phyloP scores from a whole-genome alignment of 495 filamentous ascomycete species.

The Penicillium psychrofluorescens region DNA sequence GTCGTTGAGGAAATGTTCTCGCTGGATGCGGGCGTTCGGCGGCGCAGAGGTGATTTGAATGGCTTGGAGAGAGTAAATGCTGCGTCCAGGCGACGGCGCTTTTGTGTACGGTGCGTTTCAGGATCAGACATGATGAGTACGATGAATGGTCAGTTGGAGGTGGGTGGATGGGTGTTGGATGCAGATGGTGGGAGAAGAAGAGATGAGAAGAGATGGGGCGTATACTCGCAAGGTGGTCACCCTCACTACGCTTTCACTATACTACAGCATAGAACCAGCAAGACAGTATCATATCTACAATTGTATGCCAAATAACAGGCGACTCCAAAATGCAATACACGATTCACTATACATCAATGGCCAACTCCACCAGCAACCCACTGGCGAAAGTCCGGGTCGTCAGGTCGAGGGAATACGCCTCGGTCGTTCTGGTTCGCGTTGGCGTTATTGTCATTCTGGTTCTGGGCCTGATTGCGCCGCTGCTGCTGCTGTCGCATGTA shows the following conservation, averaged over 20 bases:
- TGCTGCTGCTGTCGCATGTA: slow-evolving; percentile 79
- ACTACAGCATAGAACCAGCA: too few relatives aligned
- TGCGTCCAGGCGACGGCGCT: slow-evolving; percentile 52
- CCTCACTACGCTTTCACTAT: too few relatives aligned
- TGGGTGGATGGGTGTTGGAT: not conserved
- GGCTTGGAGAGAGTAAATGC: slow-evolving; percentile 50
- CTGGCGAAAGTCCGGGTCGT: slow-evolving; percentile 61
- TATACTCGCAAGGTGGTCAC: too few relatives aligned
- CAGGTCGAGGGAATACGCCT: slow-evolving; percentile 65
- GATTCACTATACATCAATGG: slow-evolving; percentile 42
- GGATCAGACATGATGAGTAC: slow-evolving; percentile 13
- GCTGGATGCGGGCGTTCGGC: slow-evolving; percentile 12
- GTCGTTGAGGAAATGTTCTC: slow-evolving; percentile 2
- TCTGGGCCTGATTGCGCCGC: slow-evolving; percentile 38
- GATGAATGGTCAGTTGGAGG: too few relatives aligned
- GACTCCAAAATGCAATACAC: slow-evolving; percentile 10
- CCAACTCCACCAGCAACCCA: slow-evolving; percentile 75
- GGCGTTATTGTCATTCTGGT: slow-evolving; percentile 24
- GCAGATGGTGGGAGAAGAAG: not conserved
- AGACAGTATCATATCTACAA: too few relatives aligned
- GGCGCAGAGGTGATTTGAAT: slow-evolving; percentile 59
- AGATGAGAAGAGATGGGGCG: not conserved
- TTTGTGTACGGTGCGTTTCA: slow-evolving; percentile 16
- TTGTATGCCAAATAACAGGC: not conserved
- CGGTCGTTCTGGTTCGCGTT: slow-evolving; percentile 44